Conservation (phyloP, 306 rosid species). For the Sesbania bispinosa region DNA sequence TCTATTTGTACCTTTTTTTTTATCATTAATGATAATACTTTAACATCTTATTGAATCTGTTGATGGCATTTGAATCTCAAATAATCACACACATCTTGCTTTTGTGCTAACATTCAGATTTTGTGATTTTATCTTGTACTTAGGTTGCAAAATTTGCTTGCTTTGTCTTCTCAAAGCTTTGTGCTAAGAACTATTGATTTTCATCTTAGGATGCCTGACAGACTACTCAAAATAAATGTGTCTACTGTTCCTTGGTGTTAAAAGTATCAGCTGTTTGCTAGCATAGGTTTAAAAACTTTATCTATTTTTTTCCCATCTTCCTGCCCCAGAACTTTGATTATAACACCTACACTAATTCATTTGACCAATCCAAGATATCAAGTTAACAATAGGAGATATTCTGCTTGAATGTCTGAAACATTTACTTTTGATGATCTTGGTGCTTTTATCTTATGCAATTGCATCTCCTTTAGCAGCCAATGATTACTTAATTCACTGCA, state of each 20-base stretch:
- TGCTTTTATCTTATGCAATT: not conserved
- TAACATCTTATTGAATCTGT: too few relatives aligned
- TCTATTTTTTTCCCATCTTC: not conserved
- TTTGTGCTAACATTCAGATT: too few relatives aligned
- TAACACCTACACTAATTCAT: not conserved
- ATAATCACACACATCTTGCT: too few relatives aligned
- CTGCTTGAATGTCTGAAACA: not conserved
- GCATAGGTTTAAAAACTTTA: too few relatives aligned
- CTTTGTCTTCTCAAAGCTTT: too few relatives aligned
- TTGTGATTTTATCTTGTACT: too few relatives aligned
- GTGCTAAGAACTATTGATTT: too few relatives aligned
- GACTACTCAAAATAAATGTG: not conserved
- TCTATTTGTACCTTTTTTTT: not conserved
- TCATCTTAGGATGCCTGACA: not conserved
- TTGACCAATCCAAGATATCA: not conserved
- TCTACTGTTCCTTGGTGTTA: not conserved
- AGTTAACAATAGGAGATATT: not conserved
- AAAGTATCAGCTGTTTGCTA: not conserved
- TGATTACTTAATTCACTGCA: not conserved
- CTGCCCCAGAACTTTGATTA: not conserved
- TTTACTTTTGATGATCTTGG: not conserved
- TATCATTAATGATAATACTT: not conserved
- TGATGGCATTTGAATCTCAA: too few relatives aligned
- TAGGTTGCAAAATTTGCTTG: too few relatives aligned
- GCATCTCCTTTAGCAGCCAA: not conserved